Evolutionary conservation across 169 alveolate genomes (phyloP).

Genomic region (Plasmodium blacklocki): DNA sequence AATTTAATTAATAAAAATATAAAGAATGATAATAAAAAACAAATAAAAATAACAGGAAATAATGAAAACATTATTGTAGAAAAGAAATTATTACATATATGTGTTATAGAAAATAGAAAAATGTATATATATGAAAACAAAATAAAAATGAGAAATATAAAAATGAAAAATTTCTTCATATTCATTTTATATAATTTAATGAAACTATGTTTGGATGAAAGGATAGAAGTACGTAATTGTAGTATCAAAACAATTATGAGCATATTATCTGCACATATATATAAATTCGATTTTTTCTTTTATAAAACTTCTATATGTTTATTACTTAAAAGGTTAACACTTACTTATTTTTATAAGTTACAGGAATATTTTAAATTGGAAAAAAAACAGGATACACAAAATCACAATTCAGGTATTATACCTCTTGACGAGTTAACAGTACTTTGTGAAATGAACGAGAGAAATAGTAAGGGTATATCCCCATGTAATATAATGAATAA

Average conservation of each 20-base stretch:
- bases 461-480: no score
- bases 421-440: not conserved
- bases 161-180: constrained; percentile 68
- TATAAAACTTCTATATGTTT: constrained; percentile 73
- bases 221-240: constrained; percentile 74
- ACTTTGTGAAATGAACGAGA: not conserved
- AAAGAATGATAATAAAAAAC: constrained; percentile 8
- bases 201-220: constrained; percentile 75
- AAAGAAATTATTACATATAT: constrained; percentile 23
- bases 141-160: constrained; percentile 71
- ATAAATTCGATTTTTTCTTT: constrained; percentile 63
- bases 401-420: not conserved
- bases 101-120: constrained; percentile 47
- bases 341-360: constrained; percentile 35
- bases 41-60: not conserved
- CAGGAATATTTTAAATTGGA: constrained; percentile 49
- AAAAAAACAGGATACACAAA: constrained; percentile 1
- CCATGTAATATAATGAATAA: not conserved
- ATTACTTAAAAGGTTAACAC: constrained; percentile 29
- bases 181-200: constrained; percentile 67
- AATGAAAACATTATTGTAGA: not conserved
- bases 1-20: constrained; percentile 23
- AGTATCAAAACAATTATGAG: constrained; percentile 76
- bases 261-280: constrained; percentile 58
- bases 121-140: constrained; percentile 48